Evolutionary conservation across 441 rosid genomes (phyloP), one percentile per base, ranked within the genome.

Genomic region (Bocquillonia castaneifolia): DNA sequence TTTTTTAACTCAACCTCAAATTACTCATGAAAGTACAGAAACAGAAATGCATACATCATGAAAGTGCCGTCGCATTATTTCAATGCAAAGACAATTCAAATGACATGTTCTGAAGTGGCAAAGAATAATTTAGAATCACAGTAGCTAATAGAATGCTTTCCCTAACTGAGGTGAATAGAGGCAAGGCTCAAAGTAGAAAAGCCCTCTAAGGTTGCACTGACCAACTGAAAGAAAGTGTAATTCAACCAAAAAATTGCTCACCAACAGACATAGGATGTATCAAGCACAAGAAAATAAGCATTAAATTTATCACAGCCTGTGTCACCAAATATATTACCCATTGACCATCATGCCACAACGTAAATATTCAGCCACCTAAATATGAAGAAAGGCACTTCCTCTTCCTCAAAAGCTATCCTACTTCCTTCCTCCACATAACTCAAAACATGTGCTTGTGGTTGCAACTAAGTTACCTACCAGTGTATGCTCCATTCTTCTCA

Each of bases 401-500:
- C 23, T 5, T n/a, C 36, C 36, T 54, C 10, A 25, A 56, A 55
- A 26, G 51, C 59, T 36, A 47, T 67, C 47, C 54, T 44, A 25
- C 45, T 65, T 23, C 58, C 22, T 50, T 51, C 10, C 42, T 32
- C 64, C 47, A 31, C 26, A 14, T 12, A 14, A 37, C 29, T 40
- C 29, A n/a, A 54, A 26, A 18, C 14, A 60, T 15, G 25, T 9
- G 57, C 29, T 34, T 45, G 29, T 12, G 25, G 53, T 44, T 44
- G 63, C 18, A 59, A 23, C 31, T 20, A 45, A 47, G 31, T 68
- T 78, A 91, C 97, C 97, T 76, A 91, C 99, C 97, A 75, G 96
- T 91, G 74, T 93, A 93, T 15, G 75, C 81, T 40, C 91, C 95
- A 73, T 87, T 91, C 83, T 81, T 89, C 78, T 91, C 96, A 63